A percentile compares a stretch with the other conserved stretches of the same genome.
Conservation (phyloP, 495 filamentous ascomycete species). For the Penicillium desertorum region DNA sequence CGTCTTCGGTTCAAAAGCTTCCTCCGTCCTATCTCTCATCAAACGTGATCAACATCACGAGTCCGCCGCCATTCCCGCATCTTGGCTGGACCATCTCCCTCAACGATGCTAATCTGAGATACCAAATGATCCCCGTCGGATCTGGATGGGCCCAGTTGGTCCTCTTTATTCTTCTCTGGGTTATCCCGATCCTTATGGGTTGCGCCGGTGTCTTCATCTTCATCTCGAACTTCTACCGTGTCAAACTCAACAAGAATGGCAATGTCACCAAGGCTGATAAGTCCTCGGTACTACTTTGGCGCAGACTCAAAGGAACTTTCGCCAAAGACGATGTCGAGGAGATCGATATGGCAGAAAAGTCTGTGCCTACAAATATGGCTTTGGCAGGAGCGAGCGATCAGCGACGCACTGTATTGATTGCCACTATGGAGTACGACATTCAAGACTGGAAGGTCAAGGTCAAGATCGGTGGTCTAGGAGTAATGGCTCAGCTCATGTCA, state of each 20-base stretch:
- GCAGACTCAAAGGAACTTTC: conserved; percentile 14
- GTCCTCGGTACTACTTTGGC: conserved; percentile 13
- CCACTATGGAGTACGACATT: conserved; percentile 74
- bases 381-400: conserved; percentile 16
- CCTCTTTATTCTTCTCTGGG: conserved; percentile 46
- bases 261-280: conserved; percentile 18
- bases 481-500: conserved; percentile 70
- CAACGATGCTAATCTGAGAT: conserved; percentile 48
- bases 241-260: conserved; percentile 51
- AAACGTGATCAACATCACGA: conserved; percentile 50
- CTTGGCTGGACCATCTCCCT: conserved; percentile 45
- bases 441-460: conserved; percentile 72
- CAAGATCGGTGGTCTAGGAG: conserved; percentile 71
- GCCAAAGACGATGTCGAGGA: conserved; percentile 1
- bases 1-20: conserved; percentile 20
- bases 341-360: conserved; percentile 30
- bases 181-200: conserved; percentile 43
- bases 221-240: conserved; percentile 48
- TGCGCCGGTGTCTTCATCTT: conserved; percentile 44
- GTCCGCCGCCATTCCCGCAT: conserved; percentile 41
- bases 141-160: conserved; percentile 41
- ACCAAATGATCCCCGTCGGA: conserved; percentile 42
- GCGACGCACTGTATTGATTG: conserved; percentile 61
- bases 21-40: conserved; percentile 30
- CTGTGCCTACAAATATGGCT: conserved; percentile 16